These are phyloP conservation scores for Phlebiopsis gigantea DNA, from an alignment of 768 basidiomycete genomes.

Conservation along the genomic window DNA sequence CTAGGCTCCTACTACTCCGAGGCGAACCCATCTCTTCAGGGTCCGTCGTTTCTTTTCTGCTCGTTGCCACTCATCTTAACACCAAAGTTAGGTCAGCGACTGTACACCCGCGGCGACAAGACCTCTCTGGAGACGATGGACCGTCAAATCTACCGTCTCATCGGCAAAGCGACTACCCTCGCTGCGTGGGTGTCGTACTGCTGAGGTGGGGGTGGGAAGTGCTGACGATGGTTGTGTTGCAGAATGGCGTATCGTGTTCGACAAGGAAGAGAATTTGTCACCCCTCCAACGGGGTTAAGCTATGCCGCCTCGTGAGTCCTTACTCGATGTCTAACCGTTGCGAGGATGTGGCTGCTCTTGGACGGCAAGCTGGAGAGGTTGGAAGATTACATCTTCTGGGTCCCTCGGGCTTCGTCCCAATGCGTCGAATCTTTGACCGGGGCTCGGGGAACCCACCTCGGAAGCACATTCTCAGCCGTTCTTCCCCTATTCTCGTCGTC, in stretches of 20 bases:
- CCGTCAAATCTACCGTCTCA: conserved; percentile 85
- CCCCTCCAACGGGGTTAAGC: conserved; percentile 74
- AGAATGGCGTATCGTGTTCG: conserved; percentile 93
- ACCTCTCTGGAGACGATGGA: conserved; percentile 77
- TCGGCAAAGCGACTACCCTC: conserved; percentile 84
- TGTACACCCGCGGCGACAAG: conserved; percentile 65
- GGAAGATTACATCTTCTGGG: no score
- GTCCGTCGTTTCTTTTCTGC: conserved; percentile 29
- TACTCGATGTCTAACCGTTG: background rate
- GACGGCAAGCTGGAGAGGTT: no score
- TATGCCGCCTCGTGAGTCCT: conserved; percentile 74
- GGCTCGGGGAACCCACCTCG: no score
- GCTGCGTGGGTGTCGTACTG: conserved; percentile 55
- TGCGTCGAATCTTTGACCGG: no score
- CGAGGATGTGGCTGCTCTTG: background rate
- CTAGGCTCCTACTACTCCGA: conserved; percentile 84
- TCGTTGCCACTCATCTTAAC: background rate
- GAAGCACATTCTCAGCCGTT: no score
- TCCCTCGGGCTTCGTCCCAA: no score
- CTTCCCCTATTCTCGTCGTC: no score
- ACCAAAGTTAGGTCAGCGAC: conserved; percentile 55
- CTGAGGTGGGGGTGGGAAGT: background rate
- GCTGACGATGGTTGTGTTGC: background rate
- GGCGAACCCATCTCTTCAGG: conserved; percentile 85
- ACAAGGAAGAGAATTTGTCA: conserved; percentile 85